Evolutionary conservation across 768 basidiomycete species (phyloP).

Genomic region (Hypsizygus marmoreus): DNA sequence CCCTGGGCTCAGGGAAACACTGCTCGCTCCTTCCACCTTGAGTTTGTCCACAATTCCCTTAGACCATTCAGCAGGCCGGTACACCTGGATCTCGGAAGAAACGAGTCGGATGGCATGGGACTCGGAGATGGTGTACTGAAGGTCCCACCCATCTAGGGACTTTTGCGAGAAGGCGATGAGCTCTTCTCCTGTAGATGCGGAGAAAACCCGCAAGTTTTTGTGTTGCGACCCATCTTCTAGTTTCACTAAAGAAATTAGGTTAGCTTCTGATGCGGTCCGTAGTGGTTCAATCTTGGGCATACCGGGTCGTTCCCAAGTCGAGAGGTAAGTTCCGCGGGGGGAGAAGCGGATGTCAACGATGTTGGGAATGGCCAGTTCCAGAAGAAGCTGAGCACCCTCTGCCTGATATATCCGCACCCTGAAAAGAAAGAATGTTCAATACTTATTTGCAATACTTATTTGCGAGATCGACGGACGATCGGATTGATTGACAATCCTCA

Average conservation of each 20-base stretch:
- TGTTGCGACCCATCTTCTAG: slow-evolving; percentile 89
- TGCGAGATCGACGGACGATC: slow-evolving; percentile 1
- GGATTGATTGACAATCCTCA: background rate
- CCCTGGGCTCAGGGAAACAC: slow-evolving; percentile 77
- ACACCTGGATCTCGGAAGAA: slow-evolving; percentile 81
- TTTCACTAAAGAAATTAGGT: slow-evolving; percentile 52
- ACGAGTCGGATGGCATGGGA: slow-evolving; percentile 83
- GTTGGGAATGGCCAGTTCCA: slow-evolving; percentile 73
- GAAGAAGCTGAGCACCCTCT: slow-evolving; percentile 69
- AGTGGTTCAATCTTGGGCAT: slow-evolving; percentile 18
- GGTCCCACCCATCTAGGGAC: slow-evolving; percentile 86
- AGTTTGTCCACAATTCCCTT: slow-evolving; percentile 83
- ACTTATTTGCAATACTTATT: background rate
- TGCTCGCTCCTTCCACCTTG: slow-evolving; percentile 80
- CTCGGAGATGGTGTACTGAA: slow-evolving; percentile 90
- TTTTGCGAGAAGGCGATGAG: slow-evolving; percentile 88
- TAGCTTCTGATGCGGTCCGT: background rate
- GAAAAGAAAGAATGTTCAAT: slow-evolving; percentile 10
- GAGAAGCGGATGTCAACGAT: slow-evolving; percentile 89
- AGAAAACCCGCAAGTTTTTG: slow-evolving; percentile 93
- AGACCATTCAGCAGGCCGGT: slow-evolving; percentile 75
- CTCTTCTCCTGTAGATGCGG: slow-evolving; percentile 82
- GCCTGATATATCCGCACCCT: slow-evolving; percentile 81
- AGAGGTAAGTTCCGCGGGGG: slow-evolving; percentile 89
- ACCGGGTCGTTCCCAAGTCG: slow-evolving; percentile 94